phyloP scores from a whole-genome alignment of 179 eudicot genomes.

The Silene noctiflora region DNA sequence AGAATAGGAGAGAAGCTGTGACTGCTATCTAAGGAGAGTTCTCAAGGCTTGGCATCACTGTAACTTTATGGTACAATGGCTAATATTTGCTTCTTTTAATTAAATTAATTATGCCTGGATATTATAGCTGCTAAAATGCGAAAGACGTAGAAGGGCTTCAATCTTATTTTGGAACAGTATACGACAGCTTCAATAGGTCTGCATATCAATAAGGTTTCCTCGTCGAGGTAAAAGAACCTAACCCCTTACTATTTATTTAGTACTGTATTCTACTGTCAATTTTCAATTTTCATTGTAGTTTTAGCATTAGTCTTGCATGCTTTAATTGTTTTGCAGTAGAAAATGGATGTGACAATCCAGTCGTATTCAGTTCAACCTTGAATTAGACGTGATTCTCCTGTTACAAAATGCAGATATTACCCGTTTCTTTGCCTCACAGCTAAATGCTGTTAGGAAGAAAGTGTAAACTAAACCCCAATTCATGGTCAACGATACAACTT shows the following conservation, averaged over 20 bases:
- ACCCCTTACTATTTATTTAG: neutral
- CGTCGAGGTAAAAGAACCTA: neutral
- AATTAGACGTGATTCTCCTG: neutral
- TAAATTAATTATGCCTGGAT: neutral
- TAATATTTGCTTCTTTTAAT: neutral
- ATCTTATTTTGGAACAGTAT: neutral
- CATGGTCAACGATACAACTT: neutral
- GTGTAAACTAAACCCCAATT: neutral
- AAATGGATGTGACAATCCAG: neutral
- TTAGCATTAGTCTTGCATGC: neutral
- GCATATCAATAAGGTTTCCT: neutral
- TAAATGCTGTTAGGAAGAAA: neutral
- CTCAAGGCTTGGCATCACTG: neutral
- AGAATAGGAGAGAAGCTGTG: neutral
- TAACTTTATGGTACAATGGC: neutral
- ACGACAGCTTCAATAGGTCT: neutral
- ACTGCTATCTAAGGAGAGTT: neutral
- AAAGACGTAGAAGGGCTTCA: neutral
- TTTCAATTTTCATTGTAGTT: neutral
- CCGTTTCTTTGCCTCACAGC: neutral
- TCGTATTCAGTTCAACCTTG: neutral
- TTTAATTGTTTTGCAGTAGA: neutral
- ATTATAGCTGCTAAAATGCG: neutral
- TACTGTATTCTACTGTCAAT: neutral
- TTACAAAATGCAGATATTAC: neutral